Conservation (phyloP, 2,329 filamentous ascomycete species). For the Ophiostoma angusticollis region DNA sequence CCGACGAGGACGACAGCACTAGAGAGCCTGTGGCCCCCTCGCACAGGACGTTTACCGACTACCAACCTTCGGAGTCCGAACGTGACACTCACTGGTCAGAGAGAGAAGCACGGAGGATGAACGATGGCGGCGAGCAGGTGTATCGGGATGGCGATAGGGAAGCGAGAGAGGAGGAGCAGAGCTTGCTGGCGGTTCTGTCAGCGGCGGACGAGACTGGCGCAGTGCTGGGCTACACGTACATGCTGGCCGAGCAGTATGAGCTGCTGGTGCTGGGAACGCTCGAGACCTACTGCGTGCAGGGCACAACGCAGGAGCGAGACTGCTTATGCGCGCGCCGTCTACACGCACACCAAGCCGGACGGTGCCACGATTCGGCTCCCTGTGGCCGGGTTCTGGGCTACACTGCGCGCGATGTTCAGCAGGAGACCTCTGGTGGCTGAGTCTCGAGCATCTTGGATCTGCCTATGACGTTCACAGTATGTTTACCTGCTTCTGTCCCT, state of each 20-base stretch:
- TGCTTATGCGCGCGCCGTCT: slow-evolving; percentile 81
- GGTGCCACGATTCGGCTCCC: slow-evolving; percentile 67
- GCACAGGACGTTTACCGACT: slow-evolving; percentile 39
- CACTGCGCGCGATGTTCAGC: slow-evolving; percentile 75
- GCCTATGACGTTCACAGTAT: slow-evolving; percentile 84
- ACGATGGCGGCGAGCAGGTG: too few relatives aligned
- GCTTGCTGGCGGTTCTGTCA: slow-evolving; percentile 48
- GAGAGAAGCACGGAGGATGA: too few relatives aligned
- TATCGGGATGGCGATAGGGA: slow-evolving; percentile 48
- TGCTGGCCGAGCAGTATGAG: slow-evolving; percentile 67
- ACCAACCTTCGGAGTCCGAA: too few relatives aligned
- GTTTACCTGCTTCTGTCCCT: too few relatives aligned
- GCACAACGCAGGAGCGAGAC: slow-evolving; percentile 83
- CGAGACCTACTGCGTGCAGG: slow-evolving; percentile 87
- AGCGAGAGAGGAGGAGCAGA: slow-evolving; percentile 55
- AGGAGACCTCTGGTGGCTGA: slow-evolving; percentile 73
- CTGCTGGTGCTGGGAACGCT: slow-evolving; percentile 62
- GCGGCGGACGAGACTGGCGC: slow-evolving; percentile 63
- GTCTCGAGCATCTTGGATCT: slow-evolving; percentile 82
- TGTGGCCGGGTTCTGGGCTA: slow-evolving; percentile 85
- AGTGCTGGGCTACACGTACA: slow-evolving; percentile 80
- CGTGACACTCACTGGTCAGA: too few relatives aligned
- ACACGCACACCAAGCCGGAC: slow-evolving; percentile 57
- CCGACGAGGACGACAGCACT: background rate
- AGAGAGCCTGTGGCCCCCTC: slow-evolving; percentile 13